Evolutionary conservation across 73 alveolate species (phyloP).

Genomic region (Tetrahymena thermophila): DNA sequence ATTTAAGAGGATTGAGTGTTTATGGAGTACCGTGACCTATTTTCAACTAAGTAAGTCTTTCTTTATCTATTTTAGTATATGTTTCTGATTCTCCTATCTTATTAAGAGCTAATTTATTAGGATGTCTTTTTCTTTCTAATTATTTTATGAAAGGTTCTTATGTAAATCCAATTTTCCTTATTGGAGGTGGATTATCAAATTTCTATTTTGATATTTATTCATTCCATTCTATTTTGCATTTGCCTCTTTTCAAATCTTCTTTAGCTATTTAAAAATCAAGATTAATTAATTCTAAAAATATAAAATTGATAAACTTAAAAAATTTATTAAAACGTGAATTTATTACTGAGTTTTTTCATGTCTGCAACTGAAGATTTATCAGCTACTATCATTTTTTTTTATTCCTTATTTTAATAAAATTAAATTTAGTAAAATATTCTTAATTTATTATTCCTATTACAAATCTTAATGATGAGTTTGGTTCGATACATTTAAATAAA

Average conservation of each 20-base stretch:
- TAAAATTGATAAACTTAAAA: too few relatives aligned
- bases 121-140: constrained; percentile 20
- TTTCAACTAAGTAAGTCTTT: constrained; percentile 26
- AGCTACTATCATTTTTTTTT: constrained; percentile 19
- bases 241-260: constrained; percentile 23
- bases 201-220: constrained; percentile 17
- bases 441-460: background rate
- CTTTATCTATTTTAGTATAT: constrained; percentile 34
- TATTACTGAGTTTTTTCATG: background rate
- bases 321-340: too few relatives aligned
- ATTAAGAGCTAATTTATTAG: constrained; percentile 9
- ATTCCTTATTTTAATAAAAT: constrained; percentile 1
- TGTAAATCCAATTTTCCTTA: background rate
- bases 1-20: constrained; percentile 35
- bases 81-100: constrained; percentile 41
- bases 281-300: too few relatives aligned
- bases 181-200: constrained; percentile 21
- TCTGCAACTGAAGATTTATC: constrained; percentile 24
- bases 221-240: constrained; percentile 25
- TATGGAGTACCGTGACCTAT: constrained; percentile 43
- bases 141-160: constrained; percentile 12
- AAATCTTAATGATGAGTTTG: constrained; percentile 29
- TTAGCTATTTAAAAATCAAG: background rate
- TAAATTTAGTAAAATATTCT: background rate
- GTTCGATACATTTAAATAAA: constrained; percentile 13